A percentile compares a stretch with the other conserved stretches of the same genome.
Conservation (phyloP, 805 yeast genomes). For the Vanderwaltozyma tropicalis region DNA sequence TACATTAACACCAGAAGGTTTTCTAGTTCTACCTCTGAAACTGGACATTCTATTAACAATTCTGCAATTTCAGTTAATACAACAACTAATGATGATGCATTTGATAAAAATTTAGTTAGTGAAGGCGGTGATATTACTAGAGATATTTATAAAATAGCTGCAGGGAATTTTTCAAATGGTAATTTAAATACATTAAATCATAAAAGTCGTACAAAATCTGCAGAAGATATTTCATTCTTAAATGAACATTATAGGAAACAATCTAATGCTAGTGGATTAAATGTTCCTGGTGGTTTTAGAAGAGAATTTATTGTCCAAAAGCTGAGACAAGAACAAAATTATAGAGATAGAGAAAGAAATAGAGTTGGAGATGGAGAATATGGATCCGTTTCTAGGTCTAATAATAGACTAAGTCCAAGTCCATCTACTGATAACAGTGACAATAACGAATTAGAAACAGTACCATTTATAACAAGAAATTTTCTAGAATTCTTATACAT, state of each 20-base stretch:
- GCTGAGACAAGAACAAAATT: constrained; percentile 22
- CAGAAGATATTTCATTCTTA: constrained; percentile 19
- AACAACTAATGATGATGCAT: neutral
- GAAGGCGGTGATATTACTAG: constrained; percentile 32
- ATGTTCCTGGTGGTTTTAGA: constrained; percentile 78
- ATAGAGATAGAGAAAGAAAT: too few relatives aligned
- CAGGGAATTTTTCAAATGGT: constrained; percentile 1
- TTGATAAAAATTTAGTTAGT: constrained; percentile 3
- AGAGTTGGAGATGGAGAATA: too few relatives aligned
- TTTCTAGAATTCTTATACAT: constrained; percentile 68
- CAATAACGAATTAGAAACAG: constrained; percentile 22
- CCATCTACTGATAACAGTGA: constrained; percentile 1
- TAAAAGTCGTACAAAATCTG: constrained; percentile 7
- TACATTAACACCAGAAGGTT: constrained; percentile 14
- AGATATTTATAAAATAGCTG: constrained; percentile 22
- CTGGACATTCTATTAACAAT: neutral
- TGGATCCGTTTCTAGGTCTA: neutral
- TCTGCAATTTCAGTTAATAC: neutral
- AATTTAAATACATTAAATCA: constrained; percentile 1
- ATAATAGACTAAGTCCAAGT: neutral
- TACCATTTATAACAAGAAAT: constrained; percentile 53
- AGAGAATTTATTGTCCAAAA: constrained; percentile 49
- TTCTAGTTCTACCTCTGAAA: neutral
- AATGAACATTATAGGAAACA: constrained; percentile 36
- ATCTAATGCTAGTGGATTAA: constrained; percentile 55